A percentile compares a stretch with the other conserved stretches of the same genome.
These are phyloP conservation scores for Pseudocercospora vitis DNA, from an alignment of 2,329 filamentous ascomycete genomes.

Conservation along the genomic window DNA sequence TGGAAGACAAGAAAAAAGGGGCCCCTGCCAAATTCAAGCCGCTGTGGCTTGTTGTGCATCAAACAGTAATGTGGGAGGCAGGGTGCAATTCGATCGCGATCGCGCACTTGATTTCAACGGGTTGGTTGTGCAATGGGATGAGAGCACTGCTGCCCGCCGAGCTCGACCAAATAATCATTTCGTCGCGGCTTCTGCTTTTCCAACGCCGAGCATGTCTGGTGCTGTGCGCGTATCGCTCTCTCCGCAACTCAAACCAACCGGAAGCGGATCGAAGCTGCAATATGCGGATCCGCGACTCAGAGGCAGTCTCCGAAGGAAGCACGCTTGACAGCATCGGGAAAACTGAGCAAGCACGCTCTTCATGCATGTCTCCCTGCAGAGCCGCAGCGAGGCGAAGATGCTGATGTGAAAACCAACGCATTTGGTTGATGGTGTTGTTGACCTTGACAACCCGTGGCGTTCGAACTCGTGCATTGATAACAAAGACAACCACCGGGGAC, in stretches of 20 bases:
- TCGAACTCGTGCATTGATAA: neutral
- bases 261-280: neutral
- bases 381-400: neutral
- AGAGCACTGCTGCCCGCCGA: no score
- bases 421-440: neutral
- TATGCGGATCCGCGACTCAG: slow-evolving; percentile 7
- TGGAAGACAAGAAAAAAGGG: no score
- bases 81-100: neutral
- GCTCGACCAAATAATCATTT: no score
- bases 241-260: neutral
- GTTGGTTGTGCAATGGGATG: neutral
- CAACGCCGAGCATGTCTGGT: neutral
- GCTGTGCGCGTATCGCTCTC: slow-evolving; percentile 3
- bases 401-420: neutral
- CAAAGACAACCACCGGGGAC: neutral
- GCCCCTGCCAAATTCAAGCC: neutral
- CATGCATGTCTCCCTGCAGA: slow-evolving; percentile 5
- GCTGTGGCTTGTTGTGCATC: neutral
- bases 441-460: neutral
- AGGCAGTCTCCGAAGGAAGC: slow-evolving; percentile 4
- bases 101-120: neutral
- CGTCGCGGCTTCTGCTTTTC: neutral
- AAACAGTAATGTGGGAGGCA: neutral
- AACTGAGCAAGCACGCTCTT: slow-evolving; percentile 9
- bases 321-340: slow-evolving; percentile 16